Conservation (phyloP, 2,329 filamentous ascomycete species). For the Aureobasidium namibiae region DNA sequence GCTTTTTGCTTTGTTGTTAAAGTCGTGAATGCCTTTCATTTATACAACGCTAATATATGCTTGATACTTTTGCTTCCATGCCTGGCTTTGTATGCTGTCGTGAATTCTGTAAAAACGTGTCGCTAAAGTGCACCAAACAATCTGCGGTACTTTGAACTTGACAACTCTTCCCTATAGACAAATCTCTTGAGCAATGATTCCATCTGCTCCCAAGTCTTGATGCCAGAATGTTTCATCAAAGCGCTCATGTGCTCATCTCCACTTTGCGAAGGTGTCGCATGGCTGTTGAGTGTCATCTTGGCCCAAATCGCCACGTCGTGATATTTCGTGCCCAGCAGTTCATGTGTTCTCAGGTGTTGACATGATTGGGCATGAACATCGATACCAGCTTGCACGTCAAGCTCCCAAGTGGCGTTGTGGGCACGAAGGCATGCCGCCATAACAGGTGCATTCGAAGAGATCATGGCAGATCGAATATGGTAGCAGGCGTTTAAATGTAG, state of each 20-base stretch:
- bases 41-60: background rate
- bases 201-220: background rate
- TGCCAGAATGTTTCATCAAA: background rate
- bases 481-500: constrained; percentile 17
- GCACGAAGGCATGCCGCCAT: constrained; percentile 9
- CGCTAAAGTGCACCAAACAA: background rate
- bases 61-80: background rate
- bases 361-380: constrained; percentile 17
- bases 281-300: constrained; percentile 14
- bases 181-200: background rate
- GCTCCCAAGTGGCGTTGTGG: constrained; percentile 1
- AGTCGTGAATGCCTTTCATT: background rate
- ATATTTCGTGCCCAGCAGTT: constrained; percentile 18
- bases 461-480: constrained; percentile 18
- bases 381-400: constrained; percentile 15
- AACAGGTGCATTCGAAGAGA: constrained; percentile 15
- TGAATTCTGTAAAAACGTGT: background rate
- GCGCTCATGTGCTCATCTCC: constrained; percentile 16
- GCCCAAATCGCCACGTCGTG: constrained; percentile 19
- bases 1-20: too few relatives aligned
- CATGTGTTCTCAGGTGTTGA: constrained; percentile 16
- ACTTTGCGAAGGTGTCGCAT: constrained; percentile 15
- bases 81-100: background rate
- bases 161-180: background rate
- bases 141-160: background rate